Conservation (phyloP, 345 rosid genomes). For the Euclidium syriacum region DNA sequence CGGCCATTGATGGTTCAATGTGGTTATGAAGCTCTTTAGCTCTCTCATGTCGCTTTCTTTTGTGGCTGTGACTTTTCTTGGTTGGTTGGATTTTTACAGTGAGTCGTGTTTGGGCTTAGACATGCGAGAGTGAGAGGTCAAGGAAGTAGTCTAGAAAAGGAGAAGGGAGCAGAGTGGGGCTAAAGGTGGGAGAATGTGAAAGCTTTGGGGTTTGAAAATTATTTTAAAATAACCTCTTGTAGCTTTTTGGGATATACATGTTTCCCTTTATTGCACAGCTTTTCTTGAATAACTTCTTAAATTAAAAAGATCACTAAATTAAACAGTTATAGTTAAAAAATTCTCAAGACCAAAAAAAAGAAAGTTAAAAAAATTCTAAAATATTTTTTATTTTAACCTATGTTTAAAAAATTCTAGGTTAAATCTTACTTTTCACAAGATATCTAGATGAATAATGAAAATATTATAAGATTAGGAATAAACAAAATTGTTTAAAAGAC, state of each 20-base stretch:
- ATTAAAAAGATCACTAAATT: too few relatives aligned
- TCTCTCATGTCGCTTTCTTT: slow-evolving; percentile 24
- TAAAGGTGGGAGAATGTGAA: neutral
- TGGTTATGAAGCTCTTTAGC: neutral
- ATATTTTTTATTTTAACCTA: too few relatives aligned
- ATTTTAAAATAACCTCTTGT: neutral
- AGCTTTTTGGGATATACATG: slow-evolving; percentile 2
- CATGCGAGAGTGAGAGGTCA: slow-evolving; percentile 9
- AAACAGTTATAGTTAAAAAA: too few relatives aligned
- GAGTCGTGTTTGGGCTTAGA: neutral
- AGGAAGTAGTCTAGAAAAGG: neutral
- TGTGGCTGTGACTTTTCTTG: neutral
- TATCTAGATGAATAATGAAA: too few relatives aligned
- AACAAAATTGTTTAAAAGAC: too few relatives aligned
- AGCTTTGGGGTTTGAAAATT: slow-evolving; percentile 26
- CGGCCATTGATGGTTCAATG: slow-evolving; percentile 43
- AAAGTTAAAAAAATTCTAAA: too few relatives aligned
- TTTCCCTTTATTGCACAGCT: neutral
- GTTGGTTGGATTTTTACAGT: neutral
- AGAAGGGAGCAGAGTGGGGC: slow-evolving; percentile 22
- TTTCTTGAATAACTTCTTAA: too few relatives aligned
- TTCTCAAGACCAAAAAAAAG: neutral
- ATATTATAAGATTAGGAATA: too few relatives aligned
- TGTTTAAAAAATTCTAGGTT: too few relatives aligned
- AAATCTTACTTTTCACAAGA: too few relatives aligned